Conservation (phyloP, 106 monocot species). For the Cymbidium sinense region DNA sequence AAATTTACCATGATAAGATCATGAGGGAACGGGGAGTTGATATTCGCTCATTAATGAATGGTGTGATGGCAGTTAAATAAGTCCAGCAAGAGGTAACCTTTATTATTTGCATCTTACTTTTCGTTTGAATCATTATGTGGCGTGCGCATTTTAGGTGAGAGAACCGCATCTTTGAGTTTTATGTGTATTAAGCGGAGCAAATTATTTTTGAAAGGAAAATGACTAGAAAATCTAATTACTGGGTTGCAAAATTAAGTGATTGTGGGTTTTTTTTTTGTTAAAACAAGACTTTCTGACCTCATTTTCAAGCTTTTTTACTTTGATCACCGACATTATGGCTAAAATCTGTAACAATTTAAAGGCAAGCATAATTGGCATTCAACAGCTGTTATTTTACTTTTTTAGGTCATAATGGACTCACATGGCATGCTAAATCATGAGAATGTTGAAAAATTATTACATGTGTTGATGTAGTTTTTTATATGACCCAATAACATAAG, state of each 20-base stretch:
- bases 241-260: neutral
- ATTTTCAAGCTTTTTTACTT: neutral
- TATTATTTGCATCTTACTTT: neutral
- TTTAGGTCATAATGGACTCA: constrained; percentile 3
- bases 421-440: neutral
- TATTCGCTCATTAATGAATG: constrained; percentile 47
- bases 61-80: constrained; percentile 42
- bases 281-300: neutral
- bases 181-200: neutral
- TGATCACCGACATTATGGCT: neutral
- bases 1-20: constrained; percentile 77
- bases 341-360: neutral
- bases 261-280: neutral
- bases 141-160: neutral
- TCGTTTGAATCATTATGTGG: neutral
- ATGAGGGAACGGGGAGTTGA: constrained; percentile 58
- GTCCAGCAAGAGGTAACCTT: constrained; percentile 33
- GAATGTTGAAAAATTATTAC: too few species aligned
- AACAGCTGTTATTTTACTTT: neutral
- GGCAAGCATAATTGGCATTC: neutral
- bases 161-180: neutral
- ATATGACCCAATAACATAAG: too few species aligned
- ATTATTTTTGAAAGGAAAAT: neutral
- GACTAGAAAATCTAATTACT: neutral
- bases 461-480: too few species aligned